A percentile compares a stretch with the other conserved stretches of the same genome.
phyloP scores from a whole-genome alignment of 345 rosid species.

The Arabis alpina region DNA sequence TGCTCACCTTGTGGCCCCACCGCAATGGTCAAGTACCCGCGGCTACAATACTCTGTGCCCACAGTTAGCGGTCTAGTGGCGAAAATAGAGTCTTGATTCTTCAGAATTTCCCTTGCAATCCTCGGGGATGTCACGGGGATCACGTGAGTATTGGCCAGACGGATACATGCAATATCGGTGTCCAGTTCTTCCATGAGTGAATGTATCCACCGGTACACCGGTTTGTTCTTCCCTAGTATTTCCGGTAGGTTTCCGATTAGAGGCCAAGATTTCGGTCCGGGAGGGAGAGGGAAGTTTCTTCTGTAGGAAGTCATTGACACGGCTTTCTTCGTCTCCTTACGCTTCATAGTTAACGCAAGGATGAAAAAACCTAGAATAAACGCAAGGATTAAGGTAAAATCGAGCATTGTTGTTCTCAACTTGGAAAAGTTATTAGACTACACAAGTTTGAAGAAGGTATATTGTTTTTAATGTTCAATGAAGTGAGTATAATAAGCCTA shows the following conservation, averaged over 20 bases:
- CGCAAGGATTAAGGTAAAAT: slow-evolving; percentile 3
- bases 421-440: not conserved
- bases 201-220: slow-evolving; percentile 49
- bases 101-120: slow-evolving; percentile 48
- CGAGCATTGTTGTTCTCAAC: slow-evolving; percentile 18
- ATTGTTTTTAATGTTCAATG: no score
- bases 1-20: slow-evolving; percentile 49
- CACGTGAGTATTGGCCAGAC: slow-evolving; percentile 47
- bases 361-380: slow-evolving; percentile 13
- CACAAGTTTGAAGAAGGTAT: no score
- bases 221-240: slow-evolving; percentile 39
- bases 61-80: slow-evolving; percentile 47
- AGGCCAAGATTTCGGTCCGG: slow-evolving; percentile 52
- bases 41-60: slow-evolving; percentile 31
- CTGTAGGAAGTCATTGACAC: not conserved
- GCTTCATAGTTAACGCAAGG: slow-evolving; percentile 13
- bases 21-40: slow-evolving; percentile 44
- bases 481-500: not conserved
- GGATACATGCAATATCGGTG: slow-evolving; percentile 51
- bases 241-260: slow-evolving; percentile 48
- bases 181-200: slow-evolving; percentile 43
- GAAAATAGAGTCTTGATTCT: slow-evolving; percentile 48
- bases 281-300: slow-evolving; percentile 44
- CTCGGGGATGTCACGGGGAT: slow-evolving; percentile 48
- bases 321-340: slow-evolving; percentile 3